These are phyloP conservation scores for Moniliophthora roreri DNA, from an alignment of 1,284 basidiomycete species.

Conservation along the genomic window DNA sequence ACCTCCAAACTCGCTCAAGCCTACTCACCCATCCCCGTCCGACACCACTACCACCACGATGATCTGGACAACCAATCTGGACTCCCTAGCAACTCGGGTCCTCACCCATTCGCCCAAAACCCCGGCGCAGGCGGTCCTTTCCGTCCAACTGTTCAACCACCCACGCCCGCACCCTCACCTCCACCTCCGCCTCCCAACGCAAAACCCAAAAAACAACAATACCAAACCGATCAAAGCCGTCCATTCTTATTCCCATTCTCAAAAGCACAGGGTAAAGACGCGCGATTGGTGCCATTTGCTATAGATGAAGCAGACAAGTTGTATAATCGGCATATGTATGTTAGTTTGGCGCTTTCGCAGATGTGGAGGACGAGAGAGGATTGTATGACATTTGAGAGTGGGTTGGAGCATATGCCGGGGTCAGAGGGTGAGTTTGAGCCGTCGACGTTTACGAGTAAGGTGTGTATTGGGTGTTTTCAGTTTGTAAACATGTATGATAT, in stretches of 20 bases:
- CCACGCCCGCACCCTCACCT: conserved; percentile 88
- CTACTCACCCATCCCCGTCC: conserved; percentile 89
- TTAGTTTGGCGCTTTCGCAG: conserved; percentile 88
- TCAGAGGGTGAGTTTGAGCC: conserved; percentile 52
- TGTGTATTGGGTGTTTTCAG: conserved; percentile 24
- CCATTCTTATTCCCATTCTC: conserved; percentile 98
- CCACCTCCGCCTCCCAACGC: conserved; percentile 67
- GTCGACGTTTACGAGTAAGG: conserved; percentile 45
- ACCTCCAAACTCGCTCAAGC: conserved; percentile 81
- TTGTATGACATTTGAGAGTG: conserved; percentile 92
- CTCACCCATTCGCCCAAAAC: conserved; percentile 46
- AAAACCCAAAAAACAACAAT: conserved; percentile 96
- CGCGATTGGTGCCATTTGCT: conserved; percentile 83
- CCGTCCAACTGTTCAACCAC: conserved; percentile 61
- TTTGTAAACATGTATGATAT: background rate
- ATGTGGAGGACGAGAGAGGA: conserved; percentile 96
- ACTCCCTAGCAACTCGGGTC: conserved; percentile 37
- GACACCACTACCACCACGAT: conserved; percentile 89
- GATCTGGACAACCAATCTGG: conserved; percentile 52
- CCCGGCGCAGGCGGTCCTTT: conserved; percentile 38
- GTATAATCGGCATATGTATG: conserved; percentile 89
- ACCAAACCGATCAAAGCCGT: conserved; percentile 93
- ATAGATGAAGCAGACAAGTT: conserved; percentile 95
- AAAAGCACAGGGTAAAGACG: conserved; percentile 46
- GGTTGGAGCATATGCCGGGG: conserved; percentile 78